Evolutionary conservation across 75 land plant species (phyloP).

Genomic region (Pinus taeda): DNA sequence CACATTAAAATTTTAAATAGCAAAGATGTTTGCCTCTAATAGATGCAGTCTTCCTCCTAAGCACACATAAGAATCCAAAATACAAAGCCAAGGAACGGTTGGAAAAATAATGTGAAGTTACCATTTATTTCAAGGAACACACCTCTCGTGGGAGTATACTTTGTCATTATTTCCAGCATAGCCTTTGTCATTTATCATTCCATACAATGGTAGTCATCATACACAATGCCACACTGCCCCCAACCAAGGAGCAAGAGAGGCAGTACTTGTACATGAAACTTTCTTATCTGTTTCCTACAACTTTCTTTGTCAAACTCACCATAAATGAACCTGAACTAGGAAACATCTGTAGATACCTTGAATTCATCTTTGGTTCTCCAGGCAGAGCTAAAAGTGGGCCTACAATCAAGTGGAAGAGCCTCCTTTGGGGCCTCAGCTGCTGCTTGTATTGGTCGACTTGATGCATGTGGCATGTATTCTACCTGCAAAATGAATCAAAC

Average conservation of each 20-base stretch:
- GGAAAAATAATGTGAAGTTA: background rate
- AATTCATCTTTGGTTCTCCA: conserved; percentile 43
- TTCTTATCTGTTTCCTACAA: background rate
- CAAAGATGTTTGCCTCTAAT: background rate
- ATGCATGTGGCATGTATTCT: conserved; percentile 44
- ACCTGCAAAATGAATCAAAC: conserved; percentile 35
- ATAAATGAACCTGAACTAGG: background rate
- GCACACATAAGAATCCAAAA: background rate
- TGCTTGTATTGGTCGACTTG: conserved; percentile 32
- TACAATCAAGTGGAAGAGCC: conserved; percentile 64
- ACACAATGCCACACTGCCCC: background rate
- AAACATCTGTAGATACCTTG: conserved; percentile 26
- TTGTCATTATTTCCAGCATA: background rate
- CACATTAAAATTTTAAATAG: background rate
- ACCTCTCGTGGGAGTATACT: background rate
- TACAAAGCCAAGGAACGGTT: background rate
- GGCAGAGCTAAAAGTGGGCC: conserved; percentile 59
- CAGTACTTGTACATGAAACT: background rate
- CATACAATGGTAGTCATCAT: background rate
- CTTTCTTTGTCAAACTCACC: background rate
- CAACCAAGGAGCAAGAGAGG: background rate
- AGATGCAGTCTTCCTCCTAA: background rate
- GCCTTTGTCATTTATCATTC: background rate
- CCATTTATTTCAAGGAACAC: background rate
- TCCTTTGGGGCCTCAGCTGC: conserved; percentile 65